A percentile compares a stretch with the other conserved stretches of the same genome.
Evolutionary conservation across 129 eudicot species (phyloP).

Genomic region (Chrysanthemum makinoi): DNA sequence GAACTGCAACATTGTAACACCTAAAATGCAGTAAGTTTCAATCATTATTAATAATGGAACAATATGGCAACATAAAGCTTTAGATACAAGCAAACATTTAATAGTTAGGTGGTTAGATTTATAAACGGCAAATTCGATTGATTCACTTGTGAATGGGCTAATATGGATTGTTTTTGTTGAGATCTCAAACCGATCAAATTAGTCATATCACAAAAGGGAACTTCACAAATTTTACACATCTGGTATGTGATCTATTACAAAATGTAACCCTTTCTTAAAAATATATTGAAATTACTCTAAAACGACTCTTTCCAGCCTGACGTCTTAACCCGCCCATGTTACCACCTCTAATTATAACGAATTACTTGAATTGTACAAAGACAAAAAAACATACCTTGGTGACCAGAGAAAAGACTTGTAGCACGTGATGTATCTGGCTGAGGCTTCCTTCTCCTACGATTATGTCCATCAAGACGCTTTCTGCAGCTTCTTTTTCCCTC

Average conservation of each 20-base stretch:
- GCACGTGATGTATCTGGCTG: conserved; percentile 45
- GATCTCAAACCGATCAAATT: neutral
- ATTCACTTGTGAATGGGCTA: neutral
- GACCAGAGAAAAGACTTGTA: conserved; percentile 39
- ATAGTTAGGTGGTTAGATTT: no score
- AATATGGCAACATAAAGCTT: neutral
- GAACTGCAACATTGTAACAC: conserved; percentile 47
- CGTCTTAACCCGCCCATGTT: neutral
- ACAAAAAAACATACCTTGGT: conserved; percentile 36
- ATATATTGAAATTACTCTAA: no score
- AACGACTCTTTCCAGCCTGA: neutral
- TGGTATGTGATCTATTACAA: neutral
- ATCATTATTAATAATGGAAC: conserved; percentile 3
- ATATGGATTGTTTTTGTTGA: neutral
- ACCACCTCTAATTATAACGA: neutral
- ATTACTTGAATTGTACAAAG: no score
- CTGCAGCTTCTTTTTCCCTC: conserved; percentile 63
- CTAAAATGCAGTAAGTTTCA: conserved; percentile 19
- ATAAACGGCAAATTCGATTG: neutral
- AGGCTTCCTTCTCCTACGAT: conserved; percentile 57
- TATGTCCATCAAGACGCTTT: conserved; percentile 64
- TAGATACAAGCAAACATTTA: neutral
- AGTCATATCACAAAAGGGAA: neutral
- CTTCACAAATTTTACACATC: neutral
- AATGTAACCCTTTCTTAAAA: no score